These are phyloP conservation scores for Trypanosoma mega DNA, from an alignment of 208 protist genomes.

Conservation along the genomic window DNA sequence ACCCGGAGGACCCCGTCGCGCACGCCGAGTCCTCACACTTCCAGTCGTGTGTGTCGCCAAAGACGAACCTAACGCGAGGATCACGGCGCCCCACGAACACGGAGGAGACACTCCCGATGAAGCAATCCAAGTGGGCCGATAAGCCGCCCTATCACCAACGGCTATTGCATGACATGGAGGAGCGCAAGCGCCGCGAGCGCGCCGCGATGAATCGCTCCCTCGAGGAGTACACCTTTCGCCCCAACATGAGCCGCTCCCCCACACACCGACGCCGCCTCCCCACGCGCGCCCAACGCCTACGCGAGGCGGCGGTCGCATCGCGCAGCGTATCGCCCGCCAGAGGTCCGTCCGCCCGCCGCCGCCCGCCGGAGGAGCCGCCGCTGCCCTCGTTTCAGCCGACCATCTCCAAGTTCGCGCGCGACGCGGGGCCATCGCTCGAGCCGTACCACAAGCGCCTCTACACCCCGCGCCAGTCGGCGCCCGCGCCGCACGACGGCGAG, in stretches of 20 bases:
- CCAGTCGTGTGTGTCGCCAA: not conserved
- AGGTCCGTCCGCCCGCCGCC: not conserved
- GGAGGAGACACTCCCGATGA: too few species aligned
- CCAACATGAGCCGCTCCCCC: not conserved
- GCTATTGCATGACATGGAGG: conserved; percentile 62
- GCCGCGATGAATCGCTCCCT: conserved; percentile 35
- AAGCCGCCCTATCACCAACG: conserved; percentile 66
- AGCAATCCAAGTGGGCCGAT: too few species aligned
- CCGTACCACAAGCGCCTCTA: conserved; percentile 28
- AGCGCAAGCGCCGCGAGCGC: conserved; percentile 45
- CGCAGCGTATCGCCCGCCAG: not conserved
- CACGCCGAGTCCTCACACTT: not conserved
- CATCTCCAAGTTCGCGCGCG: conserved; percentile 22
- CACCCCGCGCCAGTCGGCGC: not conserved
- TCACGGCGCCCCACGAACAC: too few species aligned
- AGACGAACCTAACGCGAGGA: too few species aligned
- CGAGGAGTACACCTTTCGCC: conserved; percentile 17
- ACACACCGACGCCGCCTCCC: not conserved
- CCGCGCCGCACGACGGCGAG: not conserved
- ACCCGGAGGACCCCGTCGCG: not conserved
- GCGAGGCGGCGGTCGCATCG: not conserved
- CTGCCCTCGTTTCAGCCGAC: conserved; percentile 19
- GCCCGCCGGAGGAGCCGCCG: not conserved
- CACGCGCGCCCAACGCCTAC: not conserved
- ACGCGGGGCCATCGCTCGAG: not conserved